phyloP scores from a whole-genome alignment of 495 filamentous ascomycete species.

The Parathielavia appendiculata region DNA sequence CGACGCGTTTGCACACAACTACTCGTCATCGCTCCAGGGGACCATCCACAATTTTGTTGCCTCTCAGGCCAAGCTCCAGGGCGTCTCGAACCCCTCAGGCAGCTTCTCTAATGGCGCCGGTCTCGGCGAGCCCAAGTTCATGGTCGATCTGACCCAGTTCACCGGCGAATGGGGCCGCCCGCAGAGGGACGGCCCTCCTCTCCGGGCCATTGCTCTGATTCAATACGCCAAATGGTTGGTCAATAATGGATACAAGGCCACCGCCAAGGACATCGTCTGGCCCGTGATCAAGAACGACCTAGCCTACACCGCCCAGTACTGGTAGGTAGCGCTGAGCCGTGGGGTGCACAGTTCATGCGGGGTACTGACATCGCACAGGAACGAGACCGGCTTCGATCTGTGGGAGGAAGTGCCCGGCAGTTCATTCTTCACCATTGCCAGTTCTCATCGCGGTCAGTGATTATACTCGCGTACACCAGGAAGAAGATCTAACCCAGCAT shows the following conservation, averaged over 20 bases:
- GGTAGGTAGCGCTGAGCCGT: constrained; percentile 34
- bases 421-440: constrained; percentile 53
- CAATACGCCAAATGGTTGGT: constrained; percentile 47
- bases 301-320: constrained; percentile 65
- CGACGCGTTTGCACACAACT: constrained; percentile 53
- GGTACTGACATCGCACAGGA: constrained; percentile 23
- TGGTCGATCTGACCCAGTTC: constrained; percentile 55
- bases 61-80: constrained; percentile 57
- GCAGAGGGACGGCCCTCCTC: constrained; percentile 65
- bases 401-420: constrained; percentile 65
- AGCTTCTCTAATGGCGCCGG: constrained; percentile 45
- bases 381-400: constrained; percentile 61
- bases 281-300: constrained; percentile 64
- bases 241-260: constrained; percentile 42
- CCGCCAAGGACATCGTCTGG: constrained; percentile 47
- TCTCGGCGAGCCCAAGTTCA: constrained; percentile 58
- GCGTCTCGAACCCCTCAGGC: constrained; percentile 57
- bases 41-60: constrained; percentile 55
- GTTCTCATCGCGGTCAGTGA: constrained; percentile 36
- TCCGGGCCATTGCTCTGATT: constrained; percentile 57
- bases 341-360: too few relatives aligned
- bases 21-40: constrained; percentile 45
- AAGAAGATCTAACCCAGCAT: constrained; percentile 5
- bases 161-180: constrained; percentile 65
- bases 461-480: too few relatives aligned